A percentile compares a stretch with the other conserved stretches of the same genome.
phyloP scores from a whole-genome alignment of 257 asterid genomes.

The Craterostigma plantagineum region DNA sequence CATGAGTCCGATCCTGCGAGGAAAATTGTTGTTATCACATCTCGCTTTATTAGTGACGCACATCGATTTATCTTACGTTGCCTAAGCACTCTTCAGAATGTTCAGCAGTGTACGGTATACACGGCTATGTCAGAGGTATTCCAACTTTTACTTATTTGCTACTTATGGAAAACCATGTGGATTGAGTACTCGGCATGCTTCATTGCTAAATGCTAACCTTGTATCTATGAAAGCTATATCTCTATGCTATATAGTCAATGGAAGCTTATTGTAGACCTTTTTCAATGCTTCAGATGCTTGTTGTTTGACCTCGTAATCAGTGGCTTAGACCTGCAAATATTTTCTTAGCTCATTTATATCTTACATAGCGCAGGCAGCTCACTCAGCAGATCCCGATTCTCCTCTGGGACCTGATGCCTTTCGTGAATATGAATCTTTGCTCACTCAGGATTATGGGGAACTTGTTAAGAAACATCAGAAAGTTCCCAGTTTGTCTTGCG shows the following conservation, averaged over 20 bases:
- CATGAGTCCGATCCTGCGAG: constrained; percentile 33
- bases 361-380: constrained; percentile 44
- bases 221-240: too few species aligned
- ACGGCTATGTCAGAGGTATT: constrained; percentile 88
- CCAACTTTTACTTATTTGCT: constrained; percentile 2
- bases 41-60: constrained; percentile 80
- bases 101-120: constrained; percentile 38
- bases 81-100: constrained; percentile 43
- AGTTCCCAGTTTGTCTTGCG: constrained; percentile 16
- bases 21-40: constrained; percentile 65
- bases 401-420: constrained; percentile 98
- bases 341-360: constrained; percentile 9
- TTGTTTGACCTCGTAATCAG: too few species aligned
- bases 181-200: not conserved
- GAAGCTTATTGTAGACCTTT: too few species aligned
- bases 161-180: not conserved
- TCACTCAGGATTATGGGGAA: constrained; percentile 87
- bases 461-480: constrained; percentile 33
- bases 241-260: too few species aligned
- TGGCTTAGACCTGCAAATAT: not conserved
- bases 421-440: constrained; percentile 70
- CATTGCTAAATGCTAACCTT: not conserved
- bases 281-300: too few species aligned
- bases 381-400: constrained; percentile 89
- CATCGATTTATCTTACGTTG: constrained; percentile 80